Conservation (phyloP, 257 asterid genomes). For the Scutellaria barbata region DNA sequence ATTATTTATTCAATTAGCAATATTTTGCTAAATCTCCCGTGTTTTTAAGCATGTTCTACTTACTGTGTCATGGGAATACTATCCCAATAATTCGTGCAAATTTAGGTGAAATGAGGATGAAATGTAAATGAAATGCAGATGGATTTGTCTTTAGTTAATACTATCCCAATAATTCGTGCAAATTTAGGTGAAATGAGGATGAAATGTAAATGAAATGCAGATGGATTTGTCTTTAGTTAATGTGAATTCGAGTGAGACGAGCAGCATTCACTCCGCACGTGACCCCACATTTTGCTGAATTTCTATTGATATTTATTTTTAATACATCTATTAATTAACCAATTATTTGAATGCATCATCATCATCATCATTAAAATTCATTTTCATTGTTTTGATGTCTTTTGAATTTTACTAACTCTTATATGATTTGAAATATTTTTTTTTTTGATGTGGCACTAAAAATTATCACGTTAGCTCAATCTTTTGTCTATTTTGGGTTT, state of each 20-base stretch:
- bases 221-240: conserved; percentile 33
- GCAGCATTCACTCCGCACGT: conserved; percentile 38
- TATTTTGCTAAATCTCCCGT: rapidly evolving
- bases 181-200: conserved; percentile 42
- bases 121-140: conserved; percentile 41
- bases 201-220: conserved; percentile 47
- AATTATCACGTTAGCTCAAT: too few relatives aligned
- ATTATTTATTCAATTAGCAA: too few relatives aligned
- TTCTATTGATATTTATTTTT: background rate
- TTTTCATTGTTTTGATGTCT: too few relatives aligned
- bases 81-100: conserved; percentile 3
- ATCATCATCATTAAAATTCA: too few relatives aligned
- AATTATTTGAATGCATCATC: too few relatives aligned
- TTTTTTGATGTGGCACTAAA: too few relatives aligned
- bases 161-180: conserved; percentile 1
- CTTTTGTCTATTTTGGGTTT: too few relatives aligned
- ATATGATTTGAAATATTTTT: too few relatives aligned
- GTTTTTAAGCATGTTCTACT: too few relatives aligned
- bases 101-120: conserved; percentile 45
- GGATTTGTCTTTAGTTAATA: conserved; percentile 36
- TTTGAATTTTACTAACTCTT: too few relatives aligned
- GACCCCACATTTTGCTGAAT: conserved; percentile 24
- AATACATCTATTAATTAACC: too few relatives aligned
- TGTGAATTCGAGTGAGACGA: conserved; percentile 41
- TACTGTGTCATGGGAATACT: too few relatives aligned